Evolutionary conservation across 2,329 filamentous ascomycete genomes (phyloP), one percentile per base, ranked within the genome.

Genomic region (Aspergillus nomiae): DNA sequence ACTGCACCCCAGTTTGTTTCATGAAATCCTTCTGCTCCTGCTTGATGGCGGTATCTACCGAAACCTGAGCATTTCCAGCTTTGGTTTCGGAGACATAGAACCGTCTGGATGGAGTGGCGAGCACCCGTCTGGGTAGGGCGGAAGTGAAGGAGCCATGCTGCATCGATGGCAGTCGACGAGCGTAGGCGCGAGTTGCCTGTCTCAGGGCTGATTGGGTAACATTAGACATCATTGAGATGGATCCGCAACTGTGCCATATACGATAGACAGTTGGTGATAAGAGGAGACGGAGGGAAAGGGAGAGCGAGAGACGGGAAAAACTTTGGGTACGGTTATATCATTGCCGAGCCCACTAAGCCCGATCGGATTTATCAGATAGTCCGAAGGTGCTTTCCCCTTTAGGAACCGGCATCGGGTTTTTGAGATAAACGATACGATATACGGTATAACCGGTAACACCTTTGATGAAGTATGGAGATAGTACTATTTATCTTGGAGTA

Each of bases 21-120:
- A 87, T 74, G 68, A 96, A 95, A 36, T 91, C 89, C 77, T 91
- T 91, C 81, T 94, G 92, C 69, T 97, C 92, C 64, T 93, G 84
- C 77, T 91, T 91, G 79, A 97, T 94, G 64, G 92, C 89, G 12
- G 90, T 91, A 73, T 97, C 92, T 62, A 92, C 81, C 71, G 87
- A 89, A 73, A 97, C 91, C 76, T 93, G 92, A 57, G 92, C 89
- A 61, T 78, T 77, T 61, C 71, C 74, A 68, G 88, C 85, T 82
- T 90, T 92, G 65, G 91, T 90, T 81, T 94, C 90, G 32, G 92
- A 91, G 67, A 97, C 93, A 85, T 97, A 97, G 71, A 82, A 85
- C 75, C 92, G 87, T 71, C 83, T 80, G 58, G 78, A 69, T 69
- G 67, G 65, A 34, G 67, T 74, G 74, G 65, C 75, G 71, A 75